Evolutionary conservation across 2,329 filamentous ascomycete species (phyloP).

Genomic region (Thermothelomyces thermophilus): DNA sequence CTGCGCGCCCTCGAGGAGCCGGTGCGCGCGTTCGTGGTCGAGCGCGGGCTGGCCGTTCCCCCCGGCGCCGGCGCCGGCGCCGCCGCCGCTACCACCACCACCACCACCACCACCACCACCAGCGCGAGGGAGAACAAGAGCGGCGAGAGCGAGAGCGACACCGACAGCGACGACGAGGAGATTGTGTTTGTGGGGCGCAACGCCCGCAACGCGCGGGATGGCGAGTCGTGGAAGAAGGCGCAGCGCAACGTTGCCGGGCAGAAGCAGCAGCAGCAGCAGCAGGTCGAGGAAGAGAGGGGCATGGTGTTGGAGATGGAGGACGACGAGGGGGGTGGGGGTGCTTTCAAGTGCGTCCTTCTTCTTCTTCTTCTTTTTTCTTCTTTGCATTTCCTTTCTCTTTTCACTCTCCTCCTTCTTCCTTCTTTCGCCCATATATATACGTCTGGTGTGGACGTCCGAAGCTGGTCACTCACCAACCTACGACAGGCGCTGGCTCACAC

Average conservation of each 20-base stretch:
- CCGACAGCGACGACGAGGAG: slow-evolving; percentile 67
- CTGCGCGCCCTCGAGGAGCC: slow-evolving; percentile 81
- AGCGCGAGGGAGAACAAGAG: slow-evolving; percentile 16
- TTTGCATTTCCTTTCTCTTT: neutral
- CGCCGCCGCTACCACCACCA: slow-evolving; percentile 6
- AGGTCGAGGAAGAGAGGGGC: slow-evolving; percentile 50
- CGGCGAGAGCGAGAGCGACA: slow-evolving; percentile 35
- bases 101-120: neutral
- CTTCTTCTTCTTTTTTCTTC: slow-evolving; percentile 26
- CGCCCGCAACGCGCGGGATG: slow-evolving; percentile 47
- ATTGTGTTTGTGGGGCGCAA: slow-evolving; percentile 48
- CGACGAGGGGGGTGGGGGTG: slow-evolving; percentile 63
- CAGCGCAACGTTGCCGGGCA: slow-evolving; percentile 43
- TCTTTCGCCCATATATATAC: slow-evolving; percentile 3
- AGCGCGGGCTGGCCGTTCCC: slow-evolving; percentile 28
- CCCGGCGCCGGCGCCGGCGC: neutral
- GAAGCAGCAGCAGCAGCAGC: slow-evolving; percentile 61
- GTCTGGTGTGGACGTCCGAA: too few relatives aligned
- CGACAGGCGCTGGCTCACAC: slow-evolving; percentile 78
- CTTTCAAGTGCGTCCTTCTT: slow-evolving; percentile 64
- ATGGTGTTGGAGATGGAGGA: slow-evolving; percentile 68
- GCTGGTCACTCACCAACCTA: slow-evolving; percentile 16
- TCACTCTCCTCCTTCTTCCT: neutral
- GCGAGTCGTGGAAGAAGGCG: slow-evolving; percentile 40
- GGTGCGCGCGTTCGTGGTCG: slow-evolving; percentile 67